phyloP scores from a whole-genome alignment of 2,329 filamentous ascomycete species.

The Hymenotorrendiella dingleyae region DNA sequence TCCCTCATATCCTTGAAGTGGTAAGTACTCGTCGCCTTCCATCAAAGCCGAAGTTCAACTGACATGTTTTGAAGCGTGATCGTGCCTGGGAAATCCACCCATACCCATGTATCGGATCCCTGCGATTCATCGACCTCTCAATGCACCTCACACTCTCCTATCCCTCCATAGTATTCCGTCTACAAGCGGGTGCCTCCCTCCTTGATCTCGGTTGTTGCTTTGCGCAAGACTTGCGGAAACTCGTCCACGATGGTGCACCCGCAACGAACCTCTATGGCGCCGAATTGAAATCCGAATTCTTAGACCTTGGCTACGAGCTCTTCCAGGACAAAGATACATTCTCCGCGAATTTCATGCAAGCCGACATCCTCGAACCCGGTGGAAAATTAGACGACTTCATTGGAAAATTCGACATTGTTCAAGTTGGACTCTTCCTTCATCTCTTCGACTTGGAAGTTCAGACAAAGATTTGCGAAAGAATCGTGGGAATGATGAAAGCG shows the following conservation, averaged over 20 bases:
- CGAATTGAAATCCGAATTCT: conserved; percentile 30
- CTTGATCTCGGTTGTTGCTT: conserved; percentile 37
- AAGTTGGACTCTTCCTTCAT: conserved; percentile 38
- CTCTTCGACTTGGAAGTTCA: conserved; percentile 37
- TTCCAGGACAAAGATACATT: conserved; percentile 32
- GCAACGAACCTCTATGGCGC: conserved; percentile 27
- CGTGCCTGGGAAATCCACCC: conserved; percentile 17
- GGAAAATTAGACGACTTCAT: conserved; percentile 30
- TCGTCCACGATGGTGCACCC: conserved; percentile 33
- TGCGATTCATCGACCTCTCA: conserved; percentile 19
- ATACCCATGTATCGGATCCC: conserved; percentile 22
- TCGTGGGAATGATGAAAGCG: conserved; percentile 18
- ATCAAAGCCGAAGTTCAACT: not conserved
- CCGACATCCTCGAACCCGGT: conserved; percentile 30
- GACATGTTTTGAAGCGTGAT: conserved; percentile 12
- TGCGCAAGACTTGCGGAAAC: conserved; percentile 34
- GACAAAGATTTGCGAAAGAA: conserved; percentile 4
- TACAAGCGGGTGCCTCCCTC: conserved; percentile 15
- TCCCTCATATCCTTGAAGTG: conserved; percentile 10
- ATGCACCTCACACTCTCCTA: conserved; percentile 9
- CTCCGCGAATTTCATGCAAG: conserved; percentile 29
- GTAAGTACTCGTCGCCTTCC: conserved; percentile 3
- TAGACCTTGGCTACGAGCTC: conserved; percentile 34
- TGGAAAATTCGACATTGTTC: conserved; percentile 35
- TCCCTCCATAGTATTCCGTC: conserved; percentile 10